Conservation (phyloP, 2,329 filamentous ascomycete genomes). For the Trichoderma cornu-damae region DNA sequence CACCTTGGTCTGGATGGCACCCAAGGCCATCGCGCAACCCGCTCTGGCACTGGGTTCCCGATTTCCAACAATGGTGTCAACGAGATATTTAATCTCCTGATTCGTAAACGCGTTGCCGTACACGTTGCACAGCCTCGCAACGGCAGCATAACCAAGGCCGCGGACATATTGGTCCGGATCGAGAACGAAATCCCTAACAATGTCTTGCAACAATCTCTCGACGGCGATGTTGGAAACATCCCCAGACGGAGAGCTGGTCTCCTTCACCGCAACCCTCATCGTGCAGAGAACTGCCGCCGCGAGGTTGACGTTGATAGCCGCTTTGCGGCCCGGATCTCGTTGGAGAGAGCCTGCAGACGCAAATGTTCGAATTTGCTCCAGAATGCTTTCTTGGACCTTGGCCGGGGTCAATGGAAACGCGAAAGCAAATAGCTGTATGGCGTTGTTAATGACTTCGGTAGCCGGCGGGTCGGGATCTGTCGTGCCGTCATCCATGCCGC, state of each 20-base stretch:
- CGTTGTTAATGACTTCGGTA: slow-evolving; percentile 91
- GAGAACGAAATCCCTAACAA: slow-evolving; percentile 65
- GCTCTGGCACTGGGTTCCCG: slow-evolving; percentile 88
- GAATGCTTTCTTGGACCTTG: slow-evolving; percentile 90
- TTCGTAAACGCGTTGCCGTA: slow-evolving; percentile 88
- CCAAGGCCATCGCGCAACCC: slow-evolving; percentile 88
- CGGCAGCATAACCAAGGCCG: slow-evolving; percentile 74
- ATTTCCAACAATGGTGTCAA: slow-evolving; percentile 92
- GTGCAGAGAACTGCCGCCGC: slow-evolving; percentile 74
- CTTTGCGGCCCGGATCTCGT: slow-evolving; percentile 80
- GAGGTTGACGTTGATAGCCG: slow-evolving; percentile 87
- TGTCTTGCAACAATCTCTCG: slow-evolving; percentile 77
- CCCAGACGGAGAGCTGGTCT: slow-evolving; percentile 67
- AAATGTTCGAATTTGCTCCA: slow-evolving; percentile 90
- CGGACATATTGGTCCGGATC: slow-evolving; percentile 83
- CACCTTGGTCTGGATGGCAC: slow-evolving; percentile 89
- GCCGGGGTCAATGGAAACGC: slow-evolving; percentile 82
- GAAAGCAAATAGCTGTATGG: slow-evolving; percentile 88
- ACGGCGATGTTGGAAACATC: slow-evolving; percentile 70
- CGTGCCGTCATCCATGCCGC: slow-evolving; percentile 39
- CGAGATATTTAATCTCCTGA: slow-evolving; percentile 80
- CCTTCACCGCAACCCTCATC: slow-evolving; percentile 77
- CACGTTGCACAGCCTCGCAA: slow-evolving; percentile 76
- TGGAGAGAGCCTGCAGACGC: slow-evolving; percentile 74
- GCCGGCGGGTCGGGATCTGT: slow-evolving; percentile 68